Evolutionary conservation across 225 moss, liverwort and hornwort species (phyloP).

Genomic region (Sphagnum tenellum): DNA sequence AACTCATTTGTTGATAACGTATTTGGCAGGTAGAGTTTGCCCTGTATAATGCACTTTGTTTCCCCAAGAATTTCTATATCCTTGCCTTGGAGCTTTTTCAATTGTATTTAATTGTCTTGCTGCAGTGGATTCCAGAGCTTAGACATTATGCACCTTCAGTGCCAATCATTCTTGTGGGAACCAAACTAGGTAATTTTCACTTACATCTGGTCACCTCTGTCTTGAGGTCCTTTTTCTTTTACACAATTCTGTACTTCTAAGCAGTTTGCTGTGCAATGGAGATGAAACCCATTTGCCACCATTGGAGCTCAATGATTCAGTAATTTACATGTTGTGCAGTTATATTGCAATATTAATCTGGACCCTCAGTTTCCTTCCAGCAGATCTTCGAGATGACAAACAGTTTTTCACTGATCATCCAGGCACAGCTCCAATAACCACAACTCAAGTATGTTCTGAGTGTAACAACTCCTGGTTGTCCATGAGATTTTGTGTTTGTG

Average conservation of each 20-base stretch:
- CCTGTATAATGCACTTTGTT: too few species aligned
- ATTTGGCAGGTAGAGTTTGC: too few species aligned
- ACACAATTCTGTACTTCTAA: too few species aligned
- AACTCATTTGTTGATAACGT: too few species aligned
- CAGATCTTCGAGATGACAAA: constrained; percentile 99
- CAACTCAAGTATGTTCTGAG: constrained; percentile 55
- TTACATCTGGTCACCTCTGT: neutral
- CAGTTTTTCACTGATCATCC: constrained; percentile 96
- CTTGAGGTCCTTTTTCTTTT: neutral
- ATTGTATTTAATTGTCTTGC: neutral
- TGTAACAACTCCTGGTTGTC: too few species aligned
- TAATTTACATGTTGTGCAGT: neutral
- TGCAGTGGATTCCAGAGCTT: constrained; percentile 98
- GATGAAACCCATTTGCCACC: neutral
- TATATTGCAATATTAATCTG: neutral
- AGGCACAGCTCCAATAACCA: constrained; percentile 89
- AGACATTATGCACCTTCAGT: constrained; percentile 98
- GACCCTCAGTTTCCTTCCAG: neutral
- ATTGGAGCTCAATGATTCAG: neutral
- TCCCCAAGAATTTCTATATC: too few species aligned
- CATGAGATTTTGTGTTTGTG: too few species aligned
- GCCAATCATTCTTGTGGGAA: constrained; percentile 97
- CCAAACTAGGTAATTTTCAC: constrained; percentile 66
- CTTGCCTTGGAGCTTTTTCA: neutral
- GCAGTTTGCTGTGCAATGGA: neutral